These are phyloP conservation scores for Boletus rubescentipes DNA, from an alignment of 768 basidiomycete genomes.

Conservation along the genomic window DNA sequence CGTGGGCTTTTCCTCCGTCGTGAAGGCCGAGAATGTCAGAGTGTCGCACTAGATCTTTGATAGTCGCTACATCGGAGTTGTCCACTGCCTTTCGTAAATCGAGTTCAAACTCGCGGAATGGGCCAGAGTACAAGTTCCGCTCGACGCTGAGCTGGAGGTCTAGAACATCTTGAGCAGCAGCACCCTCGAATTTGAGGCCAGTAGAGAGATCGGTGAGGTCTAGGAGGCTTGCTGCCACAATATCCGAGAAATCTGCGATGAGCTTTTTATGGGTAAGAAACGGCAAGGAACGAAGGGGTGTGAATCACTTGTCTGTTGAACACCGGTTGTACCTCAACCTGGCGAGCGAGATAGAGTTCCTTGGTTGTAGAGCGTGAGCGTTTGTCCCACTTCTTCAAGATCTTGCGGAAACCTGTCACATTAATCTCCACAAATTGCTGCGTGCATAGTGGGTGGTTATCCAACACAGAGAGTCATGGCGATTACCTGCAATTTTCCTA, in stretches of 20 bases:
- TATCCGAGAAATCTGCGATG: constrained; percentile 93
- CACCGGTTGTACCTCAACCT: constrained; percentile 98
- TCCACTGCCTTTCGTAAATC: constrained; percentile 79
- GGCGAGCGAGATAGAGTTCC: constrained; percentile 92
- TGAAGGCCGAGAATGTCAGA: constrained; percentile 66
- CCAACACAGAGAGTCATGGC: constrained; percentile 9
- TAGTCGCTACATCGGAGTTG: constrained; percentile 53
- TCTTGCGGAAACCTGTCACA: constrained; percentile 94
- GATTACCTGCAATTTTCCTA: constrained; percentile 88
- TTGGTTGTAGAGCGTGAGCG: constrained; percentile 93
- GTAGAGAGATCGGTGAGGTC: constrained; percentile 76
- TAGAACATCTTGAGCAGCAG: constrained; percentile 73
- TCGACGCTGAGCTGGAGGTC: constrained; percentile 70
- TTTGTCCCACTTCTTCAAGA: constrained; percentile 98
- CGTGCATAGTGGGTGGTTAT: constrained; percentile 14
- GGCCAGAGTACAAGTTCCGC: constrained; percentile 59
- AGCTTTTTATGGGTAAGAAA: constrained; percentile 49
- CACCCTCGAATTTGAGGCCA: constrained; percentile 75
- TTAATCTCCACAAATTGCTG: constrained; percentile 98
- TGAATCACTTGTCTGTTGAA: constrained; percentile 87
- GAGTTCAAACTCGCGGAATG: constrained; percentile 85
- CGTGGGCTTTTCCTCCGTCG: constrained; percentile 59
- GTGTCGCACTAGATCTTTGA: constrained; percentile 68
- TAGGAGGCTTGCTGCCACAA: constrained; percentile 79
- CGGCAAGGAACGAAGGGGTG: background rate